phyloP scores from a whole-genome alignment of 148 eudicot species.

The Rhododendron vialii region DNA sequence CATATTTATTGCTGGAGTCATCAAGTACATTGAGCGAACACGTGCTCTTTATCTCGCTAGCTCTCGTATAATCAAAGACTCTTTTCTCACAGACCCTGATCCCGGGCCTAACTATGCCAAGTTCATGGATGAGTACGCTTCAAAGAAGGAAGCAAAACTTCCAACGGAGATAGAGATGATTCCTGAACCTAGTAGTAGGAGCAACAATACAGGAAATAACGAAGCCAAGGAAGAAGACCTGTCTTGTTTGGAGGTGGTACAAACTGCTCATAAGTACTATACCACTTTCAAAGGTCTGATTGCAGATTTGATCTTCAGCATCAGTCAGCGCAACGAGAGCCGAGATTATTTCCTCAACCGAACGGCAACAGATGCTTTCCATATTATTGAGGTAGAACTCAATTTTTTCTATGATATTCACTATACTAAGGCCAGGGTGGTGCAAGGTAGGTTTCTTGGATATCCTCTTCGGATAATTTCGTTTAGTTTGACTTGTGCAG shows the following conservation, averaged over 20 bases:
- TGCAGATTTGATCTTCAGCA: conserved; percentile 41
- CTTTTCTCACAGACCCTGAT: conserved; percentile 34
- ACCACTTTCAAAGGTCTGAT: conserved; percentile 35
- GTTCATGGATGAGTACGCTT: conserved; percentile 31
- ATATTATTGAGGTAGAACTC: conserved; percentile 48
- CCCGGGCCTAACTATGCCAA: conserved; percentile 42
- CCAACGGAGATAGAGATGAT: conserved; percentile 10
- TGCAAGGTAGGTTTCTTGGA: conserved; percentile 2
- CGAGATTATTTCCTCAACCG: conserved; percentile 27
- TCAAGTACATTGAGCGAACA: too few species aligned
- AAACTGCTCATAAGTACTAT: conserved; percentile 20
- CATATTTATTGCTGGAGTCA: conserved; percentile 7
- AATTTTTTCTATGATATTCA: conserved; percentile 47
- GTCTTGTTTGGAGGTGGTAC: conserved; percentile 19
- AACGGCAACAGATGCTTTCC: conserved; percentile 27
- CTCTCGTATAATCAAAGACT: conserved; percentile 7
- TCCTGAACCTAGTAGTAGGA: background rate
- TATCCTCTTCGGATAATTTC: conserved; percentile 17
- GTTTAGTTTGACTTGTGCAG: background rate
- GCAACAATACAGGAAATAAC: too few species aligned
- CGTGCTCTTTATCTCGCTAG: too few species aligned
- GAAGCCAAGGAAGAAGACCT: too few species aligned
- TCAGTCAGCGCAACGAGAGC: conserved; percentile 33
- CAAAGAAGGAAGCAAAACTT: conserved; percentile 12
- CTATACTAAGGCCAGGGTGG: conserved; percentile 36